phyloP scores from a whole-genome alignment of 2,329 filamentous ascomycete species.

The Lasiodiplodia sp. region DNA sequence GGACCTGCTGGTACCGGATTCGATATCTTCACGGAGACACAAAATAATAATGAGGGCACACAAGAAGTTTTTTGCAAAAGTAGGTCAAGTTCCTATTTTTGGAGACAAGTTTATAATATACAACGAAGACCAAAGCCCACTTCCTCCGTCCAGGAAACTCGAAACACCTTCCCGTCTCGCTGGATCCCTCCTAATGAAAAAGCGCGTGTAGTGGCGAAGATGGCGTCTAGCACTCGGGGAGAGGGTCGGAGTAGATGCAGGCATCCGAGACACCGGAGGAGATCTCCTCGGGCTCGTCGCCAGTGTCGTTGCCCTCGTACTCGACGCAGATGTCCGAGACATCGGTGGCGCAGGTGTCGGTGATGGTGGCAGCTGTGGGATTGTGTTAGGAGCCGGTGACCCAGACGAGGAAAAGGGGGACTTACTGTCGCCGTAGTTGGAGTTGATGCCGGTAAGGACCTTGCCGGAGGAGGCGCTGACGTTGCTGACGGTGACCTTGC shows the following conservation, averaged over 20 bases:
- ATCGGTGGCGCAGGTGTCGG: slow-evolving; percentile 36
- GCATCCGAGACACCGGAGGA: slow-evolving; percentile 40
- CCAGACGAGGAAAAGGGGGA: not conserved
- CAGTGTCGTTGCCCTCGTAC: slow-evolving; percentile 44
- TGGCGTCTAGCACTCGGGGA: slow-evolving; percentile 28
- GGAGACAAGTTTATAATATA: slow-evolving; percentile 24
- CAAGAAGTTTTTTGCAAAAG: not conserved
- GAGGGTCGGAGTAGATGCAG: slow-evolving; percentile 41
- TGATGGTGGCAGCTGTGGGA: slow-evolving; percentile 23
- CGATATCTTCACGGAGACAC: no score
- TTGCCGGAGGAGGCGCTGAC: slow-evolving; percentile 53
- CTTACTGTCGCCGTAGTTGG: slow-evolving; percentile 57
- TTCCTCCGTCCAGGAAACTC: slow-evolving; percentile 8
- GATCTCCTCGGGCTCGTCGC: slow-evolving; percentile 44
- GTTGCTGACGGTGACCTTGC: slow-evolving; percentile 55
- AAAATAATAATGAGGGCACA: no score
- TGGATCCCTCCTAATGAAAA: not conserved
- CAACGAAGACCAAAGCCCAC: slow-evolving; percentile 15
- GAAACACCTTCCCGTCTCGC: slow-evolving; percentile 14
- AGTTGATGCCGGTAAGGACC: slow-evolving; percentile 58
- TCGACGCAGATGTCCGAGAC: slow-evolving; percentile 46
- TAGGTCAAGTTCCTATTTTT: slow-evolving; percentile 7
- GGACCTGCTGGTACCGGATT: no score
- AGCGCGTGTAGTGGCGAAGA: not conserved
- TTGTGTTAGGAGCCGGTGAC: not conserved